phyloP scores from a whole-genome alignment of 225 moss, liverwort and hornwort species.

The Ulota crispa region DNA sequence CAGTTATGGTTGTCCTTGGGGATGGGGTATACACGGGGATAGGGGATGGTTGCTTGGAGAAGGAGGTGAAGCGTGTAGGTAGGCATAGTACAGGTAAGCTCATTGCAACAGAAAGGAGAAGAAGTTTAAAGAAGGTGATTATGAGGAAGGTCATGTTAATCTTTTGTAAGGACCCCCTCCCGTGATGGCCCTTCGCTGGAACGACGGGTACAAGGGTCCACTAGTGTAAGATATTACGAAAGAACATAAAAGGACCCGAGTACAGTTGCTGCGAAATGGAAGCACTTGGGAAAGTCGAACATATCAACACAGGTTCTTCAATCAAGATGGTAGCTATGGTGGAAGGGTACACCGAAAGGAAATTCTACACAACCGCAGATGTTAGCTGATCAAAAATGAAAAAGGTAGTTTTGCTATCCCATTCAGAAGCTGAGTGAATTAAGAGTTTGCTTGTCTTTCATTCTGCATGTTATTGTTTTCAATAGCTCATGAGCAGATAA shows the following conservation, averaged over 20 bases:
- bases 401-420: neutral
- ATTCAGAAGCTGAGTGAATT: neutral
- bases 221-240: too few species aligned
- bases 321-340: neutral
- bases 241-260: neutral
- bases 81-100: too few species aligned
- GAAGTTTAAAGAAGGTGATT: too few species aligned
- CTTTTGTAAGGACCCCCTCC: too few species aligned
- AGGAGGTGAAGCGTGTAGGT: too few species aligned
- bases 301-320: neutral
- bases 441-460: neutral
- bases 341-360: neutral
- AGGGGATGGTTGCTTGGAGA: too few species aligned
- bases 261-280: neutral
- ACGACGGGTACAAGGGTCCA: too few species aligned
- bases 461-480: neutral
- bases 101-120: too few species aligned
- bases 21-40: too few species aligned
- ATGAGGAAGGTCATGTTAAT: too few species aligned
- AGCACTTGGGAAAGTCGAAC: neutral
- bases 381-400: neutral
- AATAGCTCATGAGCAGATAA: neutral
- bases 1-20: too few species aligned
- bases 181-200: too few species aligned
- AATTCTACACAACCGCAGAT: neutral